phyloP scores from a whole-genome alignment of 345 rosid species.

The Salix brachista region DNA sequence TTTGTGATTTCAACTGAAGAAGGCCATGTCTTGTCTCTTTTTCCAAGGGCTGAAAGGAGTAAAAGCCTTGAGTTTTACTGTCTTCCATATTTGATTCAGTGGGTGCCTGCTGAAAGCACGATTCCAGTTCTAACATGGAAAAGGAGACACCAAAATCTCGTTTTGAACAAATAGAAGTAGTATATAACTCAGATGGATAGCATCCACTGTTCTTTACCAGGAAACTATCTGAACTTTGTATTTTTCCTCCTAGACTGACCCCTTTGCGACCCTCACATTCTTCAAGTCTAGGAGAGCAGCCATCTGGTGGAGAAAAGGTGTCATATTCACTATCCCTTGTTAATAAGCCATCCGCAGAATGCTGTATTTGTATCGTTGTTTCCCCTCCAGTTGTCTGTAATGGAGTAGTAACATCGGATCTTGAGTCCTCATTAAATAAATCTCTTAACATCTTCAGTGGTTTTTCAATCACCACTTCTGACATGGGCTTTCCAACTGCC shows the following conservation, averaged over 20 bases:
- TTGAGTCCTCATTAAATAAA: constrained; percentile 40
- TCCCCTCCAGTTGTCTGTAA: constrained; percentile 27
- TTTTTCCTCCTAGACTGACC: not conserved
- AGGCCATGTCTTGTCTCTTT: constrained; percentile 4
- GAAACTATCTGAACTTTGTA: constrained; percentile 11
- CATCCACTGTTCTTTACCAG: not conserved
- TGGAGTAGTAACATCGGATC: constrained; percentile 14
- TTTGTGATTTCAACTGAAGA: constrained; percentile 27
- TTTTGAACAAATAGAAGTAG: constrained; percentile 10
- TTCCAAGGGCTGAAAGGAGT: constrained; percentile 11
- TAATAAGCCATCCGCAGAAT: constrained; percentile 7
- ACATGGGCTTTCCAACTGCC: constrained; percentile 18
- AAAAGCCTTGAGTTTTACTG: constrained; percentile 13
- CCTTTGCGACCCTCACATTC: constrained; percentile 18
- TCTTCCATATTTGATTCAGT: constrained; percentile 17
- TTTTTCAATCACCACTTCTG: constrained; percentile 27
- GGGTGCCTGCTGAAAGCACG: constrained; percentile 13
- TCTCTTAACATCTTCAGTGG: constrained; percentile 34
- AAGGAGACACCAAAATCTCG: constrained; percentile 20
- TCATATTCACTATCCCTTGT: constrained; percentile 13
- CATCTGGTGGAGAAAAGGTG: constrained; percentile 20
- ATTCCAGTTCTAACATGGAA: constrained; percentile 19
- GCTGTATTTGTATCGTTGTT: constrained; percentile 17
- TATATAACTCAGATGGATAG: constrained; percentile 15
- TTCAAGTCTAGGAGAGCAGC: constrained; percentile 14